A percentile compares a stretch with the other conserved stretches of the same genome.
Conservation (phyloP, 306 rosid genomes). For the Quercus variabilis region DNA sequence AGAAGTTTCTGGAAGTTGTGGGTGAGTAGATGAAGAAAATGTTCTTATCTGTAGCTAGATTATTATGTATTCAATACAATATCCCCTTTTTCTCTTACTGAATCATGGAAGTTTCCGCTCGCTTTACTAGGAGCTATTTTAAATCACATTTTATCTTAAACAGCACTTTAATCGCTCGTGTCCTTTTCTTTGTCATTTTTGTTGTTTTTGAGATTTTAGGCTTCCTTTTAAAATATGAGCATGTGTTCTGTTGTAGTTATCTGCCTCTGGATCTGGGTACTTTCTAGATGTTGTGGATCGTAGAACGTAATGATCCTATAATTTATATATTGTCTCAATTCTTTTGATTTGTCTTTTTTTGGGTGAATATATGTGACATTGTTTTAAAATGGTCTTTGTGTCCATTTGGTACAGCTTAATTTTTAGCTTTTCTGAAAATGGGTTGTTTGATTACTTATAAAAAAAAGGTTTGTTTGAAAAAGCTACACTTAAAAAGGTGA, state of each 20-base stretch:
- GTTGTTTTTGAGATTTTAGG: background rate
- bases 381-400: too few relatives aligned
- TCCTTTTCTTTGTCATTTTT: background rate
- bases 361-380: too few relatives aligned
- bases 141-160: background rate
- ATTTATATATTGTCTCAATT: too few relatives aligned
- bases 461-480: too few relatives aligned
- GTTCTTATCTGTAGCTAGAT: background rate
- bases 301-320: background rate
- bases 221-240: background rate
- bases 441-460: too few relatives aligned
- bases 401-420: too few relatives aligned
- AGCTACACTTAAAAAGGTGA: too few relatives aligned
- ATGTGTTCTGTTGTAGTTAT: background rate
- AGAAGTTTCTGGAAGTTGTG: conserved; percentile 69
- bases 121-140: background rate
- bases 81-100: background rate
- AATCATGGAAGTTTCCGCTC: background rate
- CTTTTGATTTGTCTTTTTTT: too few relatives aligned
- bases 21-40: conserved; percentile 52
- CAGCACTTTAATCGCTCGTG: background rate
- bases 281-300: background rate
- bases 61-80: background rate
- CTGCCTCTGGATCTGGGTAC: background rate
- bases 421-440: too few relatives aligned